A percentile compares a stretch with the other conserved stretches of the same genome.
Conservation (phyloP, 495 filamentous ascomycete genomes). For the Podospora didyma region DNA sequence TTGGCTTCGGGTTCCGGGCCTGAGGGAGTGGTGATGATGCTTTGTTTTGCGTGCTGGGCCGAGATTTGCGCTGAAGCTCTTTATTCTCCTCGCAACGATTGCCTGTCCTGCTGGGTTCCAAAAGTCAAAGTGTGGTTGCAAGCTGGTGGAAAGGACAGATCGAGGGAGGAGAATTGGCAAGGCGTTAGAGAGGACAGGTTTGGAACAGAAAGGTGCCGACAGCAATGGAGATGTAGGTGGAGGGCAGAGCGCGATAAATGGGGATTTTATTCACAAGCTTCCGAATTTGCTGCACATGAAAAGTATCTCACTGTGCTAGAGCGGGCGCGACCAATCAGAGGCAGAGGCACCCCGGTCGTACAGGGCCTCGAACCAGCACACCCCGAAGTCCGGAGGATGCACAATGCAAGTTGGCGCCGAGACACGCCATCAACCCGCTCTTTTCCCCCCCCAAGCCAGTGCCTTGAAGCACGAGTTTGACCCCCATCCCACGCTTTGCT, state of each 20-base stretch:
- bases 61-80: neutral
- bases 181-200: neutral
- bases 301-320: constrained; percentile 1
- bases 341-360: too few species aligned
- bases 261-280: constrained; percentile 15
- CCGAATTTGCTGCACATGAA: constrained; percentile 4
- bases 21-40: neutral
- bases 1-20: neutral
- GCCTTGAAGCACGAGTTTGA: too few species aligned
- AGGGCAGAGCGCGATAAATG: constrained; percentile 11
- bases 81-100: constrained; percentile 26
- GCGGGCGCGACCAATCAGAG: constrained; percentile 6
- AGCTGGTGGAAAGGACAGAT: constrained; percentile 21
- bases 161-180: constrained; percentile 24
- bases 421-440: constrained; percentile 16
- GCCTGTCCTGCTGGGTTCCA: constrained; percentile 14
- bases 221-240: neutral
- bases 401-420: constrained; percentile 4
- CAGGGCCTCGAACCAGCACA: neutral
- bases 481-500: too few species aligned
- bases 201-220: neutral
- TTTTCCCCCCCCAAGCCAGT: constrained; percentile 14
- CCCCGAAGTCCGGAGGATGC: constrained; percentile 8
- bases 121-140: neutral
- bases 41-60: neutral